Percentiles rank a stretch among this genome's conserved stretches.
These are phyloP conservation scores for Barnettozyma wickerhamii DNA, from an alignment of 805 yeast species.

Conservation along the genomic window DNA sequence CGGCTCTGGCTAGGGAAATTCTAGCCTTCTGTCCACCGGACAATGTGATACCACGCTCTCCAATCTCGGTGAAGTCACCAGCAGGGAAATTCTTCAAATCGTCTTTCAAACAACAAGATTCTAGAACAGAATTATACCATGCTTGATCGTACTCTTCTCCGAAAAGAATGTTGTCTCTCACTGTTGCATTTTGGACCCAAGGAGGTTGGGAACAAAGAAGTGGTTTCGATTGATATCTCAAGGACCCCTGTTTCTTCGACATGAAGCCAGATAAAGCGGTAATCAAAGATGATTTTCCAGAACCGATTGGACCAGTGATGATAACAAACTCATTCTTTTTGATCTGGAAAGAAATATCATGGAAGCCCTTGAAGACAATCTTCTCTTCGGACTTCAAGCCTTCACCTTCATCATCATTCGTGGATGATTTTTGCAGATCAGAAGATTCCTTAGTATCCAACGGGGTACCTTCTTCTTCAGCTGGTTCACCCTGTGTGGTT, in stretches of 20 bases:
- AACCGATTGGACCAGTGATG: slow-evolving; percentile 73
- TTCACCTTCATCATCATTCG: too few relatives aligned
- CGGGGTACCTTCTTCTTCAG: slow-evolving; percentile 18
- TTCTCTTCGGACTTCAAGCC: slow-evolving; percentile 13
- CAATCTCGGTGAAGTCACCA: slow-evolving; percentile 68
- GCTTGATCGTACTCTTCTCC: slow-evolving; percentile 47
- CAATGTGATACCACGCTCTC: slow-evolving; percentile 71
- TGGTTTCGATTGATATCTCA: slow-evolving; percentile 44
- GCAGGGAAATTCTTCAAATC: slow-evolving; percentile 60
- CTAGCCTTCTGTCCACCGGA: slow-evolving; percentile 83
- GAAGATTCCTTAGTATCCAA: too few relatives aligned
- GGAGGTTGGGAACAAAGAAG: slow-evolving; percentile 55
- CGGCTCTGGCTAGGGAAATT: slow-evolving; percentile 65
- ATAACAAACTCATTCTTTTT: slow-evolving; percentile 63
- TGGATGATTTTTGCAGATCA: too few relatives aligned
- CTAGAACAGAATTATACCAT: slow-evolving; percentile 47
- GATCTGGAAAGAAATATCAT: slow-evolving; percentile 42
- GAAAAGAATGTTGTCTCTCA: slow-evolving; percentile 61
- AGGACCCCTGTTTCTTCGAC: slow-evolving; percentile 46
- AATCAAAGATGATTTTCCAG: slow-evolving; percentile 71
- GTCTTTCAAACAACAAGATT: slow-evolving; percentile 53
- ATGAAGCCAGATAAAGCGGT: slow-evolving; percentile 65
- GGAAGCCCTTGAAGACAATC: slow-evolving; percentile 41
- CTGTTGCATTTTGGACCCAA: slow-evolving; percentile 75
- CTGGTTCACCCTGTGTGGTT: slow-evolving; percentile 19